phyloP scores from a whole-genome alignment of 768 basidiomycete species.

The Tylopilus sp. region DNA sequence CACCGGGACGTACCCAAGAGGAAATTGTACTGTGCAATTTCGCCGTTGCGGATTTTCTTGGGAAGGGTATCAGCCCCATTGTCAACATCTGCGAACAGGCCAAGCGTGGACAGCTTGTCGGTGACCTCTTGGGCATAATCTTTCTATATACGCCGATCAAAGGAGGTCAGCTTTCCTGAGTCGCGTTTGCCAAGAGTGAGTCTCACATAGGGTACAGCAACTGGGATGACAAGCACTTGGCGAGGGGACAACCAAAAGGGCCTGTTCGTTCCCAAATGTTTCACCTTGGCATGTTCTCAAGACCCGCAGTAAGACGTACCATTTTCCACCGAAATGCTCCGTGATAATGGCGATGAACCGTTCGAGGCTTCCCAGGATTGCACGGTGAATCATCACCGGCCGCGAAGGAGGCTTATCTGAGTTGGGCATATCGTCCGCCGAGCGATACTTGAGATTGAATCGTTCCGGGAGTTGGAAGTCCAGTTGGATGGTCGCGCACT shows the following conservation, averaged over 20 bases:
- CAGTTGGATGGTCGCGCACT: constrained; percentile 98
- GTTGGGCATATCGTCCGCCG: constrained; percentile 56
- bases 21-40: constrained; percentile 97
- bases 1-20: constrained; percentile 71
- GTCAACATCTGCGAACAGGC: constrained; percentile 90
- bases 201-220: constrained; percentile 84
- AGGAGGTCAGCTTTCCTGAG: background rate
- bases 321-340: constrained; percentile 97
- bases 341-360: constrained; percentile 96
- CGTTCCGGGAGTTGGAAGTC: constrained; percentile 98
- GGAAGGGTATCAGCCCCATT: constrained; percentile 87
- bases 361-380: constrained; percentile 91
- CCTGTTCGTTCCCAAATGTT: constrained; percentile 40
- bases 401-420: constrained; percentile 55
- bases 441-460: constrained; percentile 91
- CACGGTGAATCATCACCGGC: constrained; percentile 98
- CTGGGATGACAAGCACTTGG: constrained; percentile 92
- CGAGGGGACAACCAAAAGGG: constrained; percentile 99
- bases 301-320: constrained; percentile 45
- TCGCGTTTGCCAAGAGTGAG: background rate
- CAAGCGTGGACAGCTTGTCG: constrained; percentile 59
- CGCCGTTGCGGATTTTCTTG: constrained; percentile 97
- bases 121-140: constrained; percentile 86
- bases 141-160: constrained; percentile 47
- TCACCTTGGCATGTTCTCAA: background rate